These are phyloP conservation scores for Saturnispora quitensis DNA, from an alignment of 805 yeast genomes.

Conservation along the genomic window DNA sequence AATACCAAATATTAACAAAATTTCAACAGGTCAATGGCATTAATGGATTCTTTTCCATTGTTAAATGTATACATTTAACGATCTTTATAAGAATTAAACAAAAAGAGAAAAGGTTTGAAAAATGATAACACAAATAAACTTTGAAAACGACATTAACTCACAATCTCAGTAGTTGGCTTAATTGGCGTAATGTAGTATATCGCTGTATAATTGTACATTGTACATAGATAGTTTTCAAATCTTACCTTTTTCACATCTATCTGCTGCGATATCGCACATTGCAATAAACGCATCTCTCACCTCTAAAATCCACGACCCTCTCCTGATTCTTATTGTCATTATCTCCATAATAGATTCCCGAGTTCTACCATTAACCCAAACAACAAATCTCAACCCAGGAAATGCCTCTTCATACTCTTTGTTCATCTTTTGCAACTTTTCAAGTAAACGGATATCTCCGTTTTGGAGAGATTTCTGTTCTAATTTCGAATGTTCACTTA, in stretches of 20 bases:
- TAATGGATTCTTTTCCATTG: not conserved
- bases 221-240: not conserved
- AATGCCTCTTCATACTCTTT: slow-evolving; percentile 35
- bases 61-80: not conserved
- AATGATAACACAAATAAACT: not conserved
- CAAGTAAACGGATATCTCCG: slow-evolving; percentile 40
- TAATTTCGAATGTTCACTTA: slow-evolving; percentile 54
- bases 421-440: slow-evolving; percentile 44
- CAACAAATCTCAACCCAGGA: slow-evolving; percentile 73
- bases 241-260: slow-evolving; percentile 44
- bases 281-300: slow-evolving; percentile 65
- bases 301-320: slow-evolving; percentile 48
- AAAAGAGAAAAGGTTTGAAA: not conserved
- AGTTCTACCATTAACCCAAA: slow-evolving; percentile 78
- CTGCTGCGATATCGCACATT: slow-evolving; percentile 87
- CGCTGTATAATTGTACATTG: not conserved
- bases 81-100: not conserved
- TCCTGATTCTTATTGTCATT: slow-evolving; percentile 50
- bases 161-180: not conserved
- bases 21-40: not conserved
- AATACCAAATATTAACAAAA: not conserved
- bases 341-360: slow-evolving; percentile 54
- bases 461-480: slow-evolving; percentile 57
- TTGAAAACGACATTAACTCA: not conserved
- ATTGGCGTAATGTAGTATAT: not conserved